A percentile compares a stretch with the other conserved stretches of the same genome.
Conservation (phyloP, 2,329 filamentous ascomycete species). For the Zymoseptoria passerinii region DNA sequence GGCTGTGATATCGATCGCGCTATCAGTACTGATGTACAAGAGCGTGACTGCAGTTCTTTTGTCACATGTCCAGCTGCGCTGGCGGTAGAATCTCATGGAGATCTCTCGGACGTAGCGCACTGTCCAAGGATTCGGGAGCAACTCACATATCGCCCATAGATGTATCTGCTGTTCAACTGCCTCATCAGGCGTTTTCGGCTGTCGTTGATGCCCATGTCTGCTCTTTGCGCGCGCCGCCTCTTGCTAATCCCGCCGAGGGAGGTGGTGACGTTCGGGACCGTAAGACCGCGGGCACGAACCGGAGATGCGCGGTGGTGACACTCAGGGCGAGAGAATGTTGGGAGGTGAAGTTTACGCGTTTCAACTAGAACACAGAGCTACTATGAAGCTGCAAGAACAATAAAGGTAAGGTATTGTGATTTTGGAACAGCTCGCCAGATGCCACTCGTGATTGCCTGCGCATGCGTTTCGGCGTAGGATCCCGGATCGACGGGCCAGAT, state of each 20-base stretch:
- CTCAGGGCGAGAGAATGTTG: background rate
- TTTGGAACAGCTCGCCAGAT: background rate
- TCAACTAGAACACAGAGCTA: too few species aligned
- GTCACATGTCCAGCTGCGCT: background rate
- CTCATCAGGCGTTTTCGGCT: conserved; percentile 47
- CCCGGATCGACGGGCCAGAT: background rate
- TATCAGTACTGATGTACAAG: background rate
- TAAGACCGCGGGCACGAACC: background rate
- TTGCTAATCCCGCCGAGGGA: background rate
- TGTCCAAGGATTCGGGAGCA: background rate
- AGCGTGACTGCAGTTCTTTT: background rate
- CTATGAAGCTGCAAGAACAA: background rate
- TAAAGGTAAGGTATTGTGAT: too few species aligned
- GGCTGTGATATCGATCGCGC: conserved; percentile 50
- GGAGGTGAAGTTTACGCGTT: too few species aligned
- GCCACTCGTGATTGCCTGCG: background rate
- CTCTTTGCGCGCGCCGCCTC: background rate
- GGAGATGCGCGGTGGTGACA: background rate
- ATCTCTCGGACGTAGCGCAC: background rate
- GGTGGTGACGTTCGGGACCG: conserved; percentile 1
- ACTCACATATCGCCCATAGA: conserved; percentile 66
- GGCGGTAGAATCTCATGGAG: background rate
- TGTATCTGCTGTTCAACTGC: conserved; percentile 61
- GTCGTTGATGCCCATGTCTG: conserved; percentile 39
- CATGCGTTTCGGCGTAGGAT: background rate